These are phyloP conservation scores for Perilla frutescens DNA, from an alignment of 257 asterid genomes.

Conservation along the genomic window DNA sequence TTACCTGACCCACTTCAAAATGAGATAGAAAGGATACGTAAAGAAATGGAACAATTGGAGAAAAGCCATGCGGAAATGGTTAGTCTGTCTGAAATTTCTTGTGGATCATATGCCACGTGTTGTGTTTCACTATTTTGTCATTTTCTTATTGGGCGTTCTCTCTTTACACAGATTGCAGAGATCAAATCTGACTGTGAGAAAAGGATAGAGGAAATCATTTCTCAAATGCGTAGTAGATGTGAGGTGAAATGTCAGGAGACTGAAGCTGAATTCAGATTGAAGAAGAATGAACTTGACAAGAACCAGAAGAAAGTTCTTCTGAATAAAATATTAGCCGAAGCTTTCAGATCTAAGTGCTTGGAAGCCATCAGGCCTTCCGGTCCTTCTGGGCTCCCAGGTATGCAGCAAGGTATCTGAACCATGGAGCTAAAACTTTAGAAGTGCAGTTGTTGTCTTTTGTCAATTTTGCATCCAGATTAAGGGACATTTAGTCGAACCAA, in stretches of 20 bases:
- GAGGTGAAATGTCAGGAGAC: constrained; percentile 58
- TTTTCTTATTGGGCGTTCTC: constrained; percentile 26
- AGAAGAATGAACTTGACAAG: constrained; percentile 53
- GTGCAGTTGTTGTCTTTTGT: not conserved
- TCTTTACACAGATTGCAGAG: constrained; percentile 52
- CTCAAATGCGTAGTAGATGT: constrained; percentile 60
- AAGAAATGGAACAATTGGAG: constrained; percentile 49
- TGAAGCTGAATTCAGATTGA: constrained; percentile 51
- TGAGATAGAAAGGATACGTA: constrained; percentile 52
- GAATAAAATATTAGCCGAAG: constrained; percentile 77
- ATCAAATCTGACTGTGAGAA: constrained; percentile 70
- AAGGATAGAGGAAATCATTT: constrained; percentile 61
- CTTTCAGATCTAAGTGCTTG: constrained; percentile 72
- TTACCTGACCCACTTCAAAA: constrained; percentile 56
- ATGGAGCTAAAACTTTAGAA: not conserved
- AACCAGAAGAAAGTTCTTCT: constrained; percentile 51
- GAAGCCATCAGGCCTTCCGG: constrained; percentile 36
- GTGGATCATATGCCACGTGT: constrained; percentile 32
- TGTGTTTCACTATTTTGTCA: constrained; percentile 8
- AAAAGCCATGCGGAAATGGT: constrained; percentile 55
- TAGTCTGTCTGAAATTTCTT: constrained; percentile 47
- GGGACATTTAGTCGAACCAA: no score
- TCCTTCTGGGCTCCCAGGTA: constrained; percentile 53
- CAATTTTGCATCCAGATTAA: not conserved
- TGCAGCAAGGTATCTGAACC: constrained; percentile 60